These are phyloP conservation scores for Phascolomyces articulosus DNA, from an alignment of 371 early-diverging fungal genomes.

Conservation along the genomic window DNA sequence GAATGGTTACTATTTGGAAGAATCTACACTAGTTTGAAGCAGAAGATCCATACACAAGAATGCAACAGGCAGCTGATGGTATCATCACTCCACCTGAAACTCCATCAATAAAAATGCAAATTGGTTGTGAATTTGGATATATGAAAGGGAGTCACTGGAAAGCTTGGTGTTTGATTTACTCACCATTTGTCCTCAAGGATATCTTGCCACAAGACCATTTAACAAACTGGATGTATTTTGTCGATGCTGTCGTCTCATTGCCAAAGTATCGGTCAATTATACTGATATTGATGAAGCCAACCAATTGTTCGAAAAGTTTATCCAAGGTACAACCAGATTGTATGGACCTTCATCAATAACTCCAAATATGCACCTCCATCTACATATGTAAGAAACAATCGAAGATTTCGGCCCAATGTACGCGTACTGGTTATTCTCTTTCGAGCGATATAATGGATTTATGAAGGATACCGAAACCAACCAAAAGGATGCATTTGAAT, in stretches of 20 bases:
- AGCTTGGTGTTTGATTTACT: background rate
- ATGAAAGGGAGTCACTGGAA: slow-evolving; percentile 12
- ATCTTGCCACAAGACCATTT: background rate
- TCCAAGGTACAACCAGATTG: background rate
- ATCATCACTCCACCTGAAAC: background rate
- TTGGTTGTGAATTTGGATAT: background rate
- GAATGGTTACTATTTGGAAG: background rate
- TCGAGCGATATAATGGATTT: slow-evolving; percentile 9
- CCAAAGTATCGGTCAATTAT: background rate
- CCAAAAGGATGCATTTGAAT: slow-evolving; percentile 1
- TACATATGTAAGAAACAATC: background rate
- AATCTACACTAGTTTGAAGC: background rate
- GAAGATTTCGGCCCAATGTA: slow-evolving; percentile 4
- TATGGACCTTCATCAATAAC: background rate
- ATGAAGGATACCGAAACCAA: slow-evolving; percentile 5
- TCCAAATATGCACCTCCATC: slow-evolving; percentile 13
- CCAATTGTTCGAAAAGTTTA: background rate
- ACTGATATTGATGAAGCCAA: background rate
- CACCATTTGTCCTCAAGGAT: background rate
- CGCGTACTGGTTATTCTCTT: slow-evolving; percentile 5
- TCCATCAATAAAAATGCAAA: background rate
- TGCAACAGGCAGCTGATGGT: background rate
- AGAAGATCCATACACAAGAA: too few relatives aligned
- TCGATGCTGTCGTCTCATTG: slow-evolving; percentile 7
- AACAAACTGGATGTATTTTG: slow-evolving; percentile 5